Conservation (phyloP, 23 red algal species). For the Porphyridium purpureum region DNA sequence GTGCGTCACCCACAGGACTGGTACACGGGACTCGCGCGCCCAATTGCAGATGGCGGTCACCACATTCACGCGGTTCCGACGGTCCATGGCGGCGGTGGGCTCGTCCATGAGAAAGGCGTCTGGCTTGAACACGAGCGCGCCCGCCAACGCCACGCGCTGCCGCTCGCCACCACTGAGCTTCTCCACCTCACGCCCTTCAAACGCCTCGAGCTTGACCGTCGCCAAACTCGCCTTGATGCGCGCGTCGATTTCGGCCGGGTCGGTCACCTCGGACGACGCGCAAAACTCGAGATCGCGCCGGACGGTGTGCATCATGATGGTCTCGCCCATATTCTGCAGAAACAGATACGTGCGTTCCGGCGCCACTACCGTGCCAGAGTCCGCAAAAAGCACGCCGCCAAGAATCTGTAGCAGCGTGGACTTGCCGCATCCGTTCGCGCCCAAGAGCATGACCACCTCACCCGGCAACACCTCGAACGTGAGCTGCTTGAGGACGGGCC, state of each 20-base stretch:
- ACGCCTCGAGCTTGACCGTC: constrained; percentile 6
- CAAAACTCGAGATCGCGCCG: constrained; percentile 21
- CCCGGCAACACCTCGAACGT: no score
- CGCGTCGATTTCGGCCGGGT: constrained; percentile 4
- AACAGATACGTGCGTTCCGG: constrained; percentile 17
- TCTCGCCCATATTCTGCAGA: constrained; percentile 14
- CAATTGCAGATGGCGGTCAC: neutral
- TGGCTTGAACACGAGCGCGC: constrained; percentile 24
- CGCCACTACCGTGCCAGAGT: constrained; percentile 3
- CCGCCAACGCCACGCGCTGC: constrained; percentile 43
- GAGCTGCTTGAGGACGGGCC: no score
- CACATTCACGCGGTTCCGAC: constrained; percentile 16
- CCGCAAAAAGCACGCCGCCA: constrained; percentile 10
- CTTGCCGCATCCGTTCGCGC: constrained; percentile 48
- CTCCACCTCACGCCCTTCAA: constrained; percentile 3
- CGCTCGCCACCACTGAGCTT: constrained; percentile 50
- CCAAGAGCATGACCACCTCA: constrained; percentile 36
- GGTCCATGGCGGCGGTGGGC: constrained; percentile 39
- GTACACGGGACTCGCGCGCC: neutral
- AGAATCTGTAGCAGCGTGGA: constrained; percentile 33
- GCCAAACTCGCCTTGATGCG: constrained; percentile 11
- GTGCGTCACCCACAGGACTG: neutral
- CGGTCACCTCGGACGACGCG: neutral
- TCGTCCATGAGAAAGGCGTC: constrained; percentile 40
- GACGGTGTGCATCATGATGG: constrained; percentile 24